phyloP scores from a whole-genome alignment of 345 rosid species.

The Garcia nutans region DNA sequence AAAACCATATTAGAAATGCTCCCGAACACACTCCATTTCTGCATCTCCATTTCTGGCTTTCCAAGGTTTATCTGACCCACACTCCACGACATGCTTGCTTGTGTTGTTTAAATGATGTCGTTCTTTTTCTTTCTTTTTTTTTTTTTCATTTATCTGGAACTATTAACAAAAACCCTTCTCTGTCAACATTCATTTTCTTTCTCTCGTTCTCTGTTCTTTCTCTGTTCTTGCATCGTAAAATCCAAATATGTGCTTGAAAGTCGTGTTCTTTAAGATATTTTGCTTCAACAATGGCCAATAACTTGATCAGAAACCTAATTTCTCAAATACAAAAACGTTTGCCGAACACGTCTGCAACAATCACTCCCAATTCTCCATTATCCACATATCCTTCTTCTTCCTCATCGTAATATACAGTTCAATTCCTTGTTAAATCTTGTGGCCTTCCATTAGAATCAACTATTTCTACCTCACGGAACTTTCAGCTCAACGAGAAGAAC shows the following conservation, averaged over 20 bases:
- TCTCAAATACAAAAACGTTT: not conserved
- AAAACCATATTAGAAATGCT: too few relatives aligned
- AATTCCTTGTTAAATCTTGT: slow-evolving; percentile 21
- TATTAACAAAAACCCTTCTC: not conserved
- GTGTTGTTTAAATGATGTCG: too few relatives aligned
- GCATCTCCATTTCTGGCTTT: slow-evolving; percentile 10
- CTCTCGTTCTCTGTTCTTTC: too few relatives aligned
- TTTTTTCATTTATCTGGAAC: too few relatives aligned
- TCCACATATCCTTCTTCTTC: not conserved
- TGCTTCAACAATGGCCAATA: slow-evolving; percentile 2
- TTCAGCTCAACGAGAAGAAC: slow-evolving; percentile 9
- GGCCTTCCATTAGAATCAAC: slow-evolving; percentile 29
- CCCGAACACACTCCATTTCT: too few relatives aligned
- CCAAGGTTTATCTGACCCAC: not conserved
- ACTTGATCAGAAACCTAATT: not conserved
- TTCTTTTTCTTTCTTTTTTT: too few relatives aligned
- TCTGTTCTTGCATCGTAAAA: not conserved
- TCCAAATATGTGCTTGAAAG: not conserved
- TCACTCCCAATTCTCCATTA: not conserved
- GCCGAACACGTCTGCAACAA: not conserved
- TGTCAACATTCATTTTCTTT: not conserved
- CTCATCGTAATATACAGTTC: slow-evolving; percentile 8
- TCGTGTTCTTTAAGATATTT: not conserved
- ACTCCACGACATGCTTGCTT: not conserved
- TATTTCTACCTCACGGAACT: slow-evolving; percentile 16